These are phyloP conservation scores for Crithidia mellificae DNA, from an alignment of 208 protist species.

Conservation along the genomic window DNA sequence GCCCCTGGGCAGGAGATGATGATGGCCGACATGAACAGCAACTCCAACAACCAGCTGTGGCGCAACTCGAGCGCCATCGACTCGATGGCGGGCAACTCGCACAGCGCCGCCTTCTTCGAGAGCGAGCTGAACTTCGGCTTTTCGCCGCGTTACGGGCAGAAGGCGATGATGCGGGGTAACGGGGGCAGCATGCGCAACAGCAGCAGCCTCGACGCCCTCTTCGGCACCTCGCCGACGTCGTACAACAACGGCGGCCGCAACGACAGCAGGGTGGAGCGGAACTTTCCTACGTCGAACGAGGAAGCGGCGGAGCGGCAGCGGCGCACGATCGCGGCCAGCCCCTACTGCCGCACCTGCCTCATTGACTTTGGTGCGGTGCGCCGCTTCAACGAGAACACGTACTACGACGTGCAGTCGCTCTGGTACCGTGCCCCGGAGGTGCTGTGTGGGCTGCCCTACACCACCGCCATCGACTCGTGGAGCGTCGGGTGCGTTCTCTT, in stretches of 20 bases:
- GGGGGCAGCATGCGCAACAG: constrained; percentile 11
- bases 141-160: constrained; percentile 15
- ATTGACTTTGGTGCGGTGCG: constrained; percentile 98
- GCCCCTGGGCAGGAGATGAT: constrained; percentile 25
- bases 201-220: constrained; percentile 27
- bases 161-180: constrained; percentile 9
- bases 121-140: constrained; percentile 21
- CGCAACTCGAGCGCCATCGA: constrained; percentile 28
- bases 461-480: constrained; percentile 92
- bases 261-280: constrained; percentile 17
- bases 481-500: constrained; percentile 91
- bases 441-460: constrained; percentile 88
- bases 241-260: constrained; percentile 17
- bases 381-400: constrained; percentile 93
- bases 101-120: constrained; percentile 10
- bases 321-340: constrained; percentile 9
- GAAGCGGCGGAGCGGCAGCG: constrained; percentile 11
- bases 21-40: constrained; percentile 22
- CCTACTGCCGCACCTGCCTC: constrained; percentile 61
- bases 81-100: constrained; percentile 14
- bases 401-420: constrained; percentile 96
- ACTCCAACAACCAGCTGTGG: constrained; percentile 33
- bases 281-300: constrained; percentile 4
- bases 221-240: constrained; percentile 22
- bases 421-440: constrained; percentile 95